A percentile compares a stretch with the other conserved stretches of the same genome.
These are phyloP conservation scores for Epichloe aotearoae DNA, from an alignment of 2,329 filamentous ascomycete genomes.

Conservation along the genomic window DNA sequence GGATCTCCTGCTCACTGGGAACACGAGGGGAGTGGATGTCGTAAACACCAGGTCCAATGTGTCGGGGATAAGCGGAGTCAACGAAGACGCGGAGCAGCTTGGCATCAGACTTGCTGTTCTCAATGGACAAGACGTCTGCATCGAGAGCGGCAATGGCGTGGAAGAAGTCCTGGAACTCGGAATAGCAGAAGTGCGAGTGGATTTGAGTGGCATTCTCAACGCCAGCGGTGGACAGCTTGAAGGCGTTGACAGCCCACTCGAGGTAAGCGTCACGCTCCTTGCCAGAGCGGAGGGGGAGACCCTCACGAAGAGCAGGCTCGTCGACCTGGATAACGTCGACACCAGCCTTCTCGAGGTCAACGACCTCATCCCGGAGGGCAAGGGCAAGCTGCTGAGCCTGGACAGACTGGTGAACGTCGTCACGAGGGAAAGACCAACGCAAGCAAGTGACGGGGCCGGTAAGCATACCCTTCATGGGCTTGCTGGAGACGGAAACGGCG, in stretches of 20 bases:
- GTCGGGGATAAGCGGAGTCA: constrained; percentile 90
- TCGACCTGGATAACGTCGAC: constrained; percentile 98
- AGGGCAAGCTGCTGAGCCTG: constrained; percentile 98
- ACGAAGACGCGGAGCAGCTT: constrained; percentile 99
- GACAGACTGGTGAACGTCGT: constrained; percentile 97
- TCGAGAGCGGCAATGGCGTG: constrained; percentile 97
- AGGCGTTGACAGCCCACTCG: constrained; percentile 92
- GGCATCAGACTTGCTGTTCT: constrained; percentile 99
- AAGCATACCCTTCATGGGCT: constrained; percentile 99
- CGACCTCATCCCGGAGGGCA: constrained; percentile 93
- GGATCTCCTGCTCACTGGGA: constrained; percentile 94
- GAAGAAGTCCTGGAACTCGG: constrained; percentile 99
- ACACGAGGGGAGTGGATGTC: constrained; percentile 99
- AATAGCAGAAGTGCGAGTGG: constrained; percentile 99
- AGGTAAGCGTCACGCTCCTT: constrained; percentile 96
- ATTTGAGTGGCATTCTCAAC: constrained; percentile 96
- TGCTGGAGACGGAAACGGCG: constrained; percentile 87
- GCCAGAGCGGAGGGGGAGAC: constrained; percentile 89
- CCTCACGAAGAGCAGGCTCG: constrained; percentile 97
- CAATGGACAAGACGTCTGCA: constrained; percentile 94
- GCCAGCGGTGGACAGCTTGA: constrained; percentile 88
- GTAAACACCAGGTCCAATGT: constrained; percentile 98
- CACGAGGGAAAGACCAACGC: constrained; percentile 99
- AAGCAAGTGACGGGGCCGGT: constrained; percentile 98
- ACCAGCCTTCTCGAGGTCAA: constrained; percentile 94